Conservation (phyloP, 2,329 filamentous ascomycete genomes). For the Berkeleyomyces basicola region DNA sequence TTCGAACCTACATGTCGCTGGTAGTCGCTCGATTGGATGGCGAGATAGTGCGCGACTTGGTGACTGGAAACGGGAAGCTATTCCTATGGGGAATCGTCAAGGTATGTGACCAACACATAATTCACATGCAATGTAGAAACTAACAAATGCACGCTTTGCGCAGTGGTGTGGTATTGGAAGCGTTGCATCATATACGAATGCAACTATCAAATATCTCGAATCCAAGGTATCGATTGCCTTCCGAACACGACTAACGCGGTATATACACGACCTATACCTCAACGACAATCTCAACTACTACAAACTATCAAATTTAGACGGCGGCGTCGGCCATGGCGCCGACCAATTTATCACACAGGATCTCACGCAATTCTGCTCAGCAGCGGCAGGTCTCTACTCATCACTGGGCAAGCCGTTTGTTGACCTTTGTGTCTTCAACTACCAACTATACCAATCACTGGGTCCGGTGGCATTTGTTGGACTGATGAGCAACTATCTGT, state of each 20-base stretch:
- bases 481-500: slow-evolving; percentile 80
- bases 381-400: slow-evolving; percentile 84
- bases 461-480: slow-evolving; percentile 77
- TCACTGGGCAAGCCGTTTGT: slow-evolving; percentile 95
- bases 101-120: slow-evolving; percentile 23
- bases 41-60: slow-evolving; percentile 87
- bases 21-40: slow-evolving; percentile 87
- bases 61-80: slow-evolving; percentile 78
- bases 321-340: slow-evolving; percentile 76
- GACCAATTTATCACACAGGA: slow-evolving; percentile 98
- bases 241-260: slow-evolving; percentile 80
- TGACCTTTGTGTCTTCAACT: slow-evolving; percentile 96
- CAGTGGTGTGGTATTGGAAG: slow-evolving; percentile 85
- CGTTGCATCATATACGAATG: slow-evolving; percentile 91
- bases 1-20: slow-evolving; percentile 85
- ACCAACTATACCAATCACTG: slow-evolving; percentile 82
- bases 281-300: slow-evolving; percentile 95
- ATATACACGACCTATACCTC: slow-evolving; percentile 93
- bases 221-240: slow-evolving; percentile 98
- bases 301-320: slow-evolving; percentile 82
- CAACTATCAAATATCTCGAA: slow-evolving; percentile 97
- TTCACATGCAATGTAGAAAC: background rate
- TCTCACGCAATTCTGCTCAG: slow-evolving; percentile 83
- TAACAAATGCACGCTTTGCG: background rate
- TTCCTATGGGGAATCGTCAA: slow-evolving; percentile 84